Evolutionary conservation across 1,284 basidiomycete genomes (phyloP).

Genomic region (Schizopora paradoxa): DNA sequence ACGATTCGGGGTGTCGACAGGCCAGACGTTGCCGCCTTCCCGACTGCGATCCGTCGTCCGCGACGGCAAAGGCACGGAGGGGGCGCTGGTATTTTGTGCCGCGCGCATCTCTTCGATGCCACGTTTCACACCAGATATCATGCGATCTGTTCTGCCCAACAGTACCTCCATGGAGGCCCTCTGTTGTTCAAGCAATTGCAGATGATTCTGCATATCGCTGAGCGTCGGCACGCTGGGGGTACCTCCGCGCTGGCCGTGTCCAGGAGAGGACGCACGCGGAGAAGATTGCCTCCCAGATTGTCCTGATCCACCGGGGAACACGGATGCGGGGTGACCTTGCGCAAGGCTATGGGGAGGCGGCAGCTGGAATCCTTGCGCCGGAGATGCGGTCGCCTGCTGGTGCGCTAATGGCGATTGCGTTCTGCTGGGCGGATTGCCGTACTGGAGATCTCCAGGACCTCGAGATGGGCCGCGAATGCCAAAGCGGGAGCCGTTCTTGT

Average conservation of each 20-base stretch:
- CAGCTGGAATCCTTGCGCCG: constrained; percentile 29
- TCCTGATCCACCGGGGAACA: constrained; percentile 8
- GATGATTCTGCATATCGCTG: constrained; percentile 64
- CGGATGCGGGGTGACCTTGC: constrained; percentile 27
- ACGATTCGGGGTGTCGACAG: constrained; percentile 25
- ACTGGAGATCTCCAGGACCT: constrained; percentile 47
- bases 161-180: constrained; percentile 61
- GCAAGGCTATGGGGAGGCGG: constrained; percentile 35
- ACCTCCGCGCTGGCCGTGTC: constrained; percentile 22
- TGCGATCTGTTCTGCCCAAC: constrained; percentile 63
- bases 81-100: constrained; percentile 10
- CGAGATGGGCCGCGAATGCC: constrained; percentile 23
- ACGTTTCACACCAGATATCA: constrained; percentile 65
- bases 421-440: constrained; percentile 57
- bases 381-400: constrained; percentile 24
- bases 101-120: constrained; percentile 63
- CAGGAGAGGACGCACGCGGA: constrained; percentile 23
- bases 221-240: constrained; percentile 41
- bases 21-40: constrained; percentile 31
- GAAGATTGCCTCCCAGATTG: constrained; percentile 23
- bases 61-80: constrained; percentile 27
- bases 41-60: constrained; percentile 24
- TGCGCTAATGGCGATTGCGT: constrained; percentile 58
- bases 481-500: constrained; percentile 27
- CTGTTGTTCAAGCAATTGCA: constrained; percentile 54